Percentiles rank a stretch among this genome's conserved stretches.
phyloP scores from a whole-genome alignment of 1,284 basidiomycete species.

The Irpex sp. region DNA sequence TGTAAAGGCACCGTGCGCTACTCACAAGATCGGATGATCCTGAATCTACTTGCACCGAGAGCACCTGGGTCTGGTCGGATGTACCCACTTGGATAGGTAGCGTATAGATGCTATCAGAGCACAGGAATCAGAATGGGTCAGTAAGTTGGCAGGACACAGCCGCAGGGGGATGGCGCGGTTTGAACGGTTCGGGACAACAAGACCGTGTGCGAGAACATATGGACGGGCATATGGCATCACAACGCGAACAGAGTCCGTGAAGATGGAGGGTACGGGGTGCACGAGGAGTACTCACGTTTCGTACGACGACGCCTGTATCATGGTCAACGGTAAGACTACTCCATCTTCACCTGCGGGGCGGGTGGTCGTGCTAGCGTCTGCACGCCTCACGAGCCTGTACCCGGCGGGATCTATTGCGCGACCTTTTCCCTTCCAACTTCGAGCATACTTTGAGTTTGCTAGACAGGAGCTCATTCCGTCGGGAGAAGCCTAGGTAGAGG shows the following conservation, averaged over 20 bases:
- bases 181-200: slow-evolving; percentile 7
- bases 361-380: not conserved
- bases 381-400: not conserved
- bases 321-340: slow-evolving; percentile 47
- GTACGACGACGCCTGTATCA: slow-evolving; percentile 45
- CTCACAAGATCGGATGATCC: slow-evolving; percentile 74
- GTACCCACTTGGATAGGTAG: slow-evolving; percentile 51
- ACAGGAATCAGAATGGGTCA: not conserved
- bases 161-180: not conserved
- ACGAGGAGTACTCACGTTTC: slow-evolving; percentile 43
- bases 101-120: slow-evolving; percentile 51
- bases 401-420: not conserved
- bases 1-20: slow-evolving; percentile 6
- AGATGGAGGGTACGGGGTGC: too few relatives aligned
- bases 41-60: slow-evolving; percentile 68
- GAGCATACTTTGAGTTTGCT: not conserved
- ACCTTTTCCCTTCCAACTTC: not conserved
- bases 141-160: not conserved
- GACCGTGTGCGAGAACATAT: not conserved
- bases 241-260: not conserved
- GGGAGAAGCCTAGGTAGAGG: not conserved
- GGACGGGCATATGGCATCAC: not conserved
- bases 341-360: slow-evolving; percentile 31
- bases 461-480: not conserved
- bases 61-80: slow-evolving; percentile 44